Evolutionary conservation across 805 yeast genomes (phyloP), one percentile per base, ranked within the genome.

Genomic region (Pichia cabralensis): DNA sequence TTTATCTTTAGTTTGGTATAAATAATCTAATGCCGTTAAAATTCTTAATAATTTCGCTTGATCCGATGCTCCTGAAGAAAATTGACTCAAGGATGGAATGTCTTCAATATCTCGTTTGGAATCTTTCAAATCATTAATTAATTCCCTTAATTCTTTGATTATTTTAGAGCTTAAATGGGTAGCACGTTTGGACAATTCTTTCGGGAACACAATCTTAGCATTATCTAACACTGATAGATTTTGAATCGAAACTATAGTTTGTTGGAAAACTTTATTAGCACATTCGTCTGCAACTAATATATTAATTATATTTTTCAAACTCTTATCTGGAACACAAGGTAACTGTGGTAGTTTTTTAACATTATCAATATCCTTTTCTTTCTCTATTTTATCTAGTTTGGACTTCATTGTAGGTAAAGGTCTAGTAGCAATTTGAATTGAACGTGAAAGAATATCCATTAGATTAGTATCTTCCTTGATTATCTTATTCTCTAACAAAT

Each of bases 11-110:
- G 64, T 50, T 34, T 77, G 84, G 53, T 73, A 80, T 50, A 88
- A 63, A 46, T 80, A 84, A 48, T 88, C 96, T 38, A 88, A 65
- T 0, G 96, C 95, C 1, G 96, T 86, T 40, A 88, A 63, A 3
- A 85, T 76, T 33, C 95, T 68, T 35, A 89, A 61, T n/a, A 92
- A 58, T 48, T 85, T 86, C 7, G 96, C 82, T 53, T 92, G 97
- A 41, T 81, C 86, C 0, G 95, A 81, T 27, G 81, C 74, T 1
- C 86, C 73, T 0, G 84, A 71, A 3, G 92, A 81, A 49, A 88
- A 83, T 45, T 73, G 74, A 19, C 71, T 59, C 40, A 86, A 36
- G 0, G 46, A 33, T n/a, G 49, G 64, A 3, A 75, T 59, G 18
- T 69, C 73, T 20, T 74, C 63, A 19, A 71, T 74, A 19, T 62